Conservation (phyloP, 106 monocot species). For the Alisma plantagoaquatica region DNA sequence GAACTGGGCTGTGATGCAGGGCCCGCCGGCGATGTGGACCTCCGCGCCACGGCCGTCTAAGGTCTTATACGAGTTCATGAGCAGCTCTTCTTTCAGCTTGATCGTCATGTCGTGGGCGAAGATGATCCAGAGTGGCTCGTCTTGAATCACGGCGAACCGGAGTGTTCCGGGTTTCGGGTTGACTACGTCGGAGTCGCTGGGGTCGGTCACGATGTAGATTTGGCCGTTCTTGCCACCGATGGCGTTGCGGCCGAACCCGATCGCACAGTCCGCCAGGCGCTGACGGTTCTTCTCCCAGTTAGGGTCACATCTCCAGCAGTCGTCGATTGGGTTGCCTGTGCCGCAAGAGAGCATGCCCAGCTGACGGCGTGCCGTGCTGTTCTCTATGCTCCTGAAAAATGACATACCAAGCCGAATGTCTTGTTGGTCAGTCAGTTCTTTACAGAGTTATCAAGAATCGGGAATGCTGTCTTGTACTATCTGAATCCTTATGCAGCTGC, state of each 20-base stretch:
- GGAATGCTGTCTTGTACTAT: too few species aligned
- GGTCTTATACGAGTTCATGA: slow-evolving; percentile 13
- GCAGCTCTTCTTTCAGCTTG: slow-evolving; percentile 12
- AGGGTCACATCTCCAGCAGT: slow-evolving; percentile 26
- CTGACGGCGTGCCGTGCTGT: slow-evolving; percentile 3
- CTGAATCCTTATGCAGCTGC: too few species aligned
- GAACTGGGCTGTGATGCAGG: slow-evolving; percentile 12
- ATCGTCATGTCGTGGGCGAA: slow-evolving; percentile 12
- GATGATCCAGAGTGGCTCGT: slow-evolving; percentile 14
- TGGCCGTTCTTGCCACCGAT: slow-evolving; percentile 13
- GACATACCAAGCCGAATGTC: too few species aligned
- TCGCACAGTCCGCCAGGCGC: slow-evolving; percentile 15
- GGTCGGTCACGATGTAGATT: slow-evolving; percentile 19
- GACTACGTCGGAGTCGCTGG: slow-evolving; percentile 10
- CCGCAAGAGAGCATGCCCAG: slow-evolving; percentile 12
- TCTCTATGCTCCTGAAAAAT: slow-evolving; percentile 14
- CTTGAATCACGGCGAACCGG: slow-evolving; percentile 15
- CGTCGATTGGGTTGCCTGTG: slow-evolving; percentile 26
- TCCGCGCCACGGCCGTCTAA: slow-evolving; percentile 10
- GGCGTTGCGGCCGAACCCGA: slow-evolving; percentile 22
- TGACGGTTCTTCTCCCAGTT: slow-evolving; percentile 18
- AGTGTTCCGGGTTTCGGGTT: slow-evolving; percentile 19
- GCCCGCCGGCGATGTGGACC: slow-evolving; percentile 14
- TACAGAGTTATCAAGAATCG: too few species aligned
- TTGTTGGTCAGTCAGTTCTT: too few species aligned